These are phyloP conservation scores for Oemleria cerasiformis DNA, from an alignment of 306 rosid species.

Conservation along the genomic window DNA sequence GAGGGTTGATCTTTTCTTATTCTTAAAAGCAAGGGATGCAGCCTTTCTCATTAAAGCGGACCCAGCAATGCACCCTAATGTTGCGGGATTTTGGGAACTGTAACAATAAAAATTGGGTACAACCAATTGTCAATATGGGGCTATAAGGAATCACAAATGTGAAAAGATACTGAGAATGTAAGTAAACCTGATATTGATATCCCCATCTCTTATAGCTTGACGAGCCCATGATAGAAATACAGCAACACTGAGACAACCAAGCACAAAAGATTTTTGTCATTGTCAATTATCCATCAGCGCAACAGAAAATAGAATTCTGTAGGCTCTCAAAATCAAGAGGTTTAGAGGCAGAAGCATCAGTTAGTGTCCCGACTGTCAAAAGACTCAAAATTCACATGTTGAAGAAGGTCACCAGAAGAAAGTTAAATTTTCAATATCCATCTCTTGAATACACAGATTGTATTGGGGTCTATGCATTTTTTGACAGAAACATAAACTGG, in stretches of 20 bases:
- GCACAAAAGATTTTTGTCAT: neutral
- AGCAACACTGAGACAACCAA: slow-evolving; percentile 57
- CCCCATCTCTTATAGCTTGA: slow-evolving; percentile 33
- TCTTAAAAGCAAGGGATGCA: slow-evolving; percentile 72
- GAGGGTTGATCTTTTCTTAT: slow-evolving; percentile 85
- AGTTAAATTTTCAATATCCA: neutral
- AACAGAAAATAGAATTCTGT: neutral
- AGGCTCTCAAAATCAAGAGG: neutral
- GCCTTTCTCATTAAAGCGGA: slow-evolving; percentile 82
- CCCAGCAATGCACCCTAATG: slow-evolving; percentile 83
- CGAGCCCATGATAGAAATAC: slow-evolving; percentile 84
- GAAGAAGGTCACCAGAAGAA: neutral
- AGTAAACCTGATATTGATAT: slow-evolving; percentile 44
- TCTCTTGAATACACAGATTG: neutral
- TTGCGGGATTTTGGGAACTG: slow-evolving; percentile 63
- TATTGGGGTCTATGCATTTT: slow-evolving; percentile 3
- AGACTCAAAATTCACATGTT: neutral
- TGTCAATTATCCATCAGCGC: neutral
- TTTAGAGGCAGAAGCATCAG: slow-evolving; percentile 3
- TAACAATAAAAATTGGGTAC: slow-evolving; percentile 18
- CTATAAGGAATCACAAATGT: neutral
- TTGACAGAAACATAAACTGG: neutral
- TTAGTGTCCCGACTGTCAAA: neutral
- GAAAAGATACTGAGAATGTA: slow-evolving; percentile 2
- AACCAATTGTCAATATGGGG: slow-evolving; percentile 9